These are phyloP conservation scores for Cunninghamia lanceolata DNA, from an alignment of 75 land plant species.

Conservation along the genomic window DNA sequence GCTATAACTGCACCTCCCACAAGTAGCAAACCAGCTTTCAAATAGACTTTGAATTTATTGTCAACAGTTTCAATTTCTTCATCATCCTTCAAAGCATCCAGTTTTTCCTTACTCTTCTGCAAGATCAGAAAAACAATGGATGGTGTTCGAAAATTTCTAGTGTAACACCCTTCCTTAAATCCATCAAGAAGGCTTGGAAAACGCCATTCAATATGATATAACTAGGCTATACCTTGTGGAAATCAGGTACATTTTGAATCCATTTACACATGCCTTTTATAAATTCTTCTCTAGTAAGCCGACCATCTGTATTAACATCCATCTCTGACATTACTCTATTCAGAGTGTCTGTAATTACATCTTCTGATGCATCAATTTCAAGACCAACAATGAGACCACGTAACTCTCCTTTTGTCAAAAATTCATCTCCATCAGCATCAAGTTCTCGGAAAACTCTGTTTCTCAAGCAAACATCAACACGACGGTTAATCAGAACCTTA, in stretches of 20 bases:
- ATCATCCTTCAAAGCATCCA: conserved; percentile 28
- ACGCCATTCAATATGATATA: not conserved
- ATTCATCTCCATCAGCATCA: too few species aligned
- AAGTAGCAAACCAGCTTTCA: conserved; percentile 35
- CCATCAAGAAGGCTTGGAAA: not conserved
- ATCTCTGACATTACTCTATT: conserved; percentile 53
- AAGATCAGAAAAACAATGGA: not conserved
- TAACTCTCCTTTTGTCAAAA: too few species aligned
- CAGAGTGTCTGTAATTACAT: conserved; percentile 38
- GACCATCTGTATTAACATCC: conserved; percentile 30
- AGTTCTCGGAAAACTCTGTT: not conserved
- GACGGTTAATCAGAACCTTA: not conserved
- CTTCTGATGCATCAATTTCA: too few species aligned
- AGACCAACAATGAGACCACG: too few species aligned
- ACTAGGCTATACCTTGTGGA: conserved; percentile 15
- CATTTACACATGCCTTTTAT: too few species aligned
- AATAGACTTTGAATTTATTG: not conserved
- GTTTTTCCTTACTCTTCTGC: conserved; percentile 37
- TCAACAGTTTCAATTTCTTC: conserved; percentile 18
- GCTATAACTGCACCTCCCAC: conserved; percentile 34
- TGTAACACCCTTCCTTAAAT: not conserved
- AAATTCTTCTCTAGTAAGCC: conserved; percentile 28
- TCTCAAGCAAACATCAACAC: not conserved
- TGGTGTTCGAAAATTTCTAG: not conserved
- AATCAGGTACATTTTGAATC: conserved; percentile 15